Base-by-base conservation (phyloP, 768 basidiomycete species). In the Leccinellum rugosiceps region DNA sequence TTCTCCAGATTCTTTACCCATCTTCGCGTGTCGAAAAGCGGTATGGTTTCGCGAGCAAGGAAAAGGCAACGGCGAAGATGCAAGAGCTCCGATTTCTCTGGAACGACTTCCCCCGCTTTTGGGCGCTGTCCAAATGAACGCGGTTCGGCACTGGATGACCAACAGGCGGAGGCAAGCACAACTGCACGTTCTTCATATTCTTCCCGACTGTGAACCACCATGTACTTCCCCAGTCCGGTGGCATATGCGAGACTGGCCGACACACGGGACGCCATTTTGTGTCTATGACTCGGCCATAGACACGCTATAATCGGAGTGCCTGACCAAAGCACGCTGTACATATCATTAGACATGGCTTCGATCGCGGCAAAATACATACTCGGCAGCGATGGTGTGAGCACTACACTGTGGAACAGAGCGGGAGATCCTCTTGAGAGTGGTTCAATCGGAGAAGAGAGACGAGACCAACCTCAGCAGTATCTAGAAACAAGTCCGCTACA, bases 211-310 rank as follows among this genome's bases (percentile, higher is more conserved):
- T 65, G 54, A 41, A 80, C 81, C 25, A 78, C 71, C 81, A 82
- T 81, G 53, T 75, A 65, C 28, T 73, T 65, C 8, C 80, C 81
- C 57, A 79, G 69, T 13, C 78, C 80, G 1, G 80, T 82, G 3
- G 80, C 81, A 35, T 71, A 63, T 7, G 73, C 80, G 47, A 81
- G 75, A 58, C 78, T 78, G 21, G 80, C 78, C 3, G 74, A 79
- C 26, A 82, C 81, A 7, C 80, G 75, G 17, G 79, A 80, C 53
- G 75, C 77, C 78, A 82, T 81, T 63, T 80, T 82, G 60, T 77
- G 71, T 38, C 63, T 58, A 57, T 81, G 75, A 55, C 70, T 75
- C 7, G 80, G 77, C 71, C 69, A 80, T 19, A 72, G 53, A 45
- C 71, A 74, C n/a, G 80, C 80, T 28, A 82, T 62, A 35, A 82